phyloP scores from a whole-genome alignment of 495 filamentous ascomycete species.

The Xylaria telfairii region DNA sequence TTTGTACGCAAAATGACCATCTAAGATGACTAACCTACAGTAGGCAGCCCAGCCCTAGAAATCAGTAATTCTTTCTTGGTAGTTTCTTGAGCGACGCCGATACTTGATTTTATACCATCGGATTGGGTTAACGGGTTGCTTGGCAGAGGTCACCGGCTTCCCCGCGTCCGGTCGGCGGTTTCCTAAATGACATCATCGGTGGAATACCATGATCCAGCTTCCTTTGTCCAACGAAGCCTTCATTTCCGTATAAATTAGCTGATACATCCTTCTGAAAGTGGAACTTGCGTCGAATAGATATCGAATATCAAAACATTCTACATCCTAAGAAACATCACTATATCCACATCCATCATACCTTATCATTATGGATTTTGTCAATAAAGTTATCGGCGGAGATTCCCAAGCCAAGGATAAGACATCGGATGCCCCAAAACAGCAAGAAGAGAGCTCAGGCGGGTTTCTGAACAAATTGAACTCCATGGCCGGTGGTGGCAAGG shows the following conservation, averaged over 20 bases:
- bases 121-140: background rate
- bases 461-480: conserved; percentile 63
- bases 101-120: background rate
- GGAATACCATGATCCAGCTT: background rate
- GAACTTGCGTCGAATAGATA: no score
- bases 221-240: background rate
- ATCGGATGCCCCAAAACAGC: background rate
- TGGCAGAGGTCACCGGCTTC: no score
- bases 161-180: background rate
- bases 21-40: no score
- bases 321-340: background rate
- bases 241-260: background rate
- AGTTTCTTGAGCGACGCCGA: background rate
- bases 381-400: conserved; percentile 40
- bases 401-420: conserved; percentile 28
- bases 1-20: no score
- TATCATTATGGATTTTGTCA: conserved; percentile 49
- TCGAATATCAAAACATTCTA: background rate
- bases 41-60: background rate
- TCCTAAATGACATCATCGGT: conserved; percentile 3
- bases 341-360: background rate
- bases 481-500: conserved; percentile 66
- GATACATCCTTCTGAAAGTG: no score
- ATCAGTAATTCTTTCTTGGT: background rate
- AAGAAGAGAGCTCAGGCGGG: conserved; percentile 23